Conservation (phyloP, 352 stramenopile species). For the Globisporangium cederbergense region DNA sequence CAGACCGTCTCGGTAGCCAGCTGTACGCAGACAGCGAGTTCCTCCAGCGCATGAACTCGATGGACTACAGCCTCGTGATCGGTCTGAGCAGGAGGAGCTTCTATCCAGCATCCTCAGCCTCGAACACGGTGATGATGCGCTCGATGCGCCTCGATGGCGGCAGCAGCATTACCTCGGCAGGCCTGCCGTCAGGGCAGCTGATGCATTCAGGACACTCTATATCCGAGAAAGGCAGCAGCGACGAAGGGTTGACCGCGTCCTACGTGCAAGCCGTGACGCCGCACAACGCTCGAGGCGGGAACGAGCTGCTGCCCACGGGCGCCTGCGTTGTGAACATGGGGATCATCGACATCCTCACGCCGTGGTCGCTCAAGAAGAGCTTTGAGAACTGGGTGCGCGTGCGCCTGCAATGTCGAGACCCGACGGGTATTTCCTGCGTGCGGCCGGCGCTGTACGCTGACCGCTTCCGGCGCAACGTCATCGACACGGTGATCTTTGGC, state of each 20-base stretch:
- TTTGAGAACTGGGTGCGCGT: constrained; percentile 87
- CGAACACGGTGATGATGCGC: constrained; percentile 16
- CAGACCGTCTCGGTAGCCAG: constrained; percentile 75
- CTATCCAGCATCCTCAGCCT: constrained; percentile 32
- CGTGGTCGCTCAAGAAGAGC: constrained; percentile 93
- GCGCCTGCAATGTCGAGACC: constrained; percentile 74
- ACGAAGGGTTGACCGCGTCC: constrained; percentile 25
- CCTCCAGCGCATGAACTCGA: constrained; percentile 93
- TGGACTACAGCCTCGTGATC: constrained; percentile 97
- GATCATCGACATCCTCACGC: constrained; percentile 97
- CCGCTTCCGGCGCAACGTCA: constrained; percentile 80
- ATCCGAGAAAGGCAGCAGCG: constrained; percentile 25
- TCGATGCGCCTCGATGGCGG: constrained; percentile 24
- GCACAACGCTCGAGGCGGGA: constrained; percentile 23
- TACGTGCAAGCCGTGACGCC: constrained; percentile 65
- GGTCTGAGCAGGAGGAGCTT: constrained; percentile 74
- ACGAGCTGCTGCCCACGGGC: constrained; percentile 52
- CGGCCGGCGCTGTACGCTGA: constrained; percentile 79
- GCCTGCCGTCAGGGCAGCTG: not conserved
- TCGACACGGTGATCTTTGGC: constrained; percentile 81
- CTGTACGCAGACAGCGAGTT: constrained; percentile 91
- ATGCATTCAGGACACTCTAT: not conserved
- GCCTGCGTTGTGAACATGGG: constrained; percentile 92
- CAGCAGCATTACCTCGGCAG: not conserved
- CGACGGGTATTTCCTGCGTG: constrained; percentile 79